Evolutionary conservation across 2,329 filamentous ascomycete species (phyloP).

Genomic region (Zasmidium angulare): DNA sequence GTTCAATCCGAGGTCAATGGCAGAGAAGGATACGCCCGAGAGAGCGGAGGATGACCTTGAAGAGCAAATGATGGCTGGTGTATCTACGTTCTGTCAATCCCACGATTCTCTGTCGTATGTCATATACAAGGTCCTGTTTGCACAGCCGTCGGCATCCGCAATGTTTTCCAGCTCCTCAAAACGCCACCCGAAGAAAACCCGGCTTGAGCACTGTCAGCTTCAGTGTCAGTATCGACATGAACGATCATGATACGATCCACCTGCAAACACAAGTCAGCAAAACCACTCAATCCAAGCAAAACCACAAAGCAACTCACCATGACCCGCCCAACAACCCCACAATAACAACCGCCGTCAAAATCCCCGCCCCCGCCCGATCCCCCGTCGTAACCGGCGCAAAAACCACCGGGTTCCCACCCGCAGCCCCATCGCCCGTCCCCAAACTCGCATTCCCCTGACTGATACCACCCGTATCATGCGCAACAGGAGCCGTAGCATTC

Average conservation of each 20-base stretch:
- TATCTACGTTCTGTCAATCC: no score
- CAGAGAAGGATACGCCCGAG: no score
- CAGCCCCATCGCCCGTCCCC: constrained; percentile 8
- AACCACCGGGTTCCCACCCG: neutral
- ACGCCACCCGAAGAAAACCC: no score
- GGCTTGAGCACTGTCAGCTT: no score
- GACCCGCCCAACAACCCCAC: constrained; percentile 2
- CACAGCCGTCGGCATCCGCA: no score
- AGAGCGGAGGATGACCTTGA: no score
- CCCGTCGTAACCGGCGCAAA: constrained; percentile 26
- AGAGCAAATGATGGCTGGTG: no score
- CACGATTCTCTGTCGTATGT: no score
- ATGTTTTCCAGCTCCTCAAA: no score
- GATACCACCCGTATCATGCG: constrained; percentile 44
- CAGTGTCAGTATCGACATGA: no score
- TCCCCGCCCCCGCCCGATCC: constrained; percentile 20
- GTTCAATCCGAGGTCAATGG: no score
- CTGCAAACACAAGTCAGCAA: neutral
- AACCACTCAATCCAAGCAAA: neutral
- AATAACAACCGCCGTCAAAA: constrained; percentile 18
- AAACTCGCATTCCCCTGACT: constrained; percentile 15
- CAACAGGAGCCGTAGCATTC: constrained; percentile 40
- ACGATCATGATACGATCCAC: neutral
- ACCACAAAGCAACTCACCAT: neutral
- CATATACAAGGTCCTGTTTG: no score